A percentile compares a stretch with the other conserved stretches of the same genome.
Conservation (phyloP, 805 yeast species). For the Kodamaea fukazawae region DNA sequence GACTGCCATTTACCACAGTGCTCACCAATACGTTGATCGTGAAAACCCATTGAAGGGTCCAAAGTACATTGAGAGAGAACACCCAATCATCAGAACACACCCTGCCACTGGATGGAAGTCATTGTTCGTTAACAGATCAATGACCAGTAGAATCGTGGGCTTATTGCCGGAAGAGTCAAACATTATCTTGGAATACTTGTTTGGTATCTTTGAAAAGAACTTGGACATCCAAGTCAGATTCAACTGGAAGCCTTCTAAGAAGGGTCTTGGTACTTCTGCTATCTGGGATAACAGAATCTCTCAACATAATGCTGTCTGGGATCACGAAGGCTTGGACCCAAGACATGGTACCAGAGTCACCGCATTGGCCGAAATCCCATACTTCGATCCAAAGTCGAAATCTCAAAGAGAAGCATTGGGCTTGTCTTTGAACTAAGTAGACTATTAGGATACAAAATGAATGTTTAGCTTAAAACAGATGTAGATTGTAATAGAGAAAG, state of each 20-base stretch:
- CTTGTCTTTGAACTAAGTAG: constrained; percentile 19
- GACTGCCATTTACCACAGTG: constrained; percentile 43
- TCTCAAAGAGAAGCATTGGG: constrained; percentile 56
- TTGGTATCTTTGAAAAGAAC: constrained; percentile 15
- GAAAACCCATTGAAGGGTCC: constrained; percentile 32
- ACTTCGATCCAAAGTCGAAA: constrained; percentile 47
- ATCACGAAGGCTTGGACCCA: constrained; percentile 43
- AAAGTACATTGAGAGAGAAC: constrained; percentile 27
- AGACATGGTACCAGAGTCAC: constrained; percentile 53
- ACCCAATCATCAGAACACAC: constrained; percentile 31
- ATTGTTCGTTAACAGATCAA: constrained; percentile 28
- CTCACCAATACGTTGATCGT: constrained; percentile 38
- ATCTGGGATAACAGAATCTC: constrained; percentile 61
- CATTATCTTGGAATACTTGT: constrained; percentile 15
- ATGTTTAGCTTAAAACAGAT: no score
- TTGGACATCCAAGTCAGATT: constrained; percentile 19
- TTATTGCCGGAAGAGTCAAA: constrained; percentile 25
- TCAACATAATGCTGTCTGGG: constrained; percentile 52
- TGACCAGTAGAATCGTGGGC: constrained; percentile 30
- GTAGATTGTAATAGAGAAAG: no score
- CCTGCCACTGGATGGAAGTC: constrained; percentile 36
- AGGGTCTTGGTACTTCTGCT: constrained; percentile 34
- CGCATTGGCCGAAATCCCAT: constrained; percentile 53
- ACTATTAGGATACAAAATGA: no score
- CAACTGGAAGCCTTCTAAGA: constrained; percentile 18